Conservation (phyloP, 2,329 filamentous ascomycete genomes). For the Berkeleyomyces basicola region DNA sequence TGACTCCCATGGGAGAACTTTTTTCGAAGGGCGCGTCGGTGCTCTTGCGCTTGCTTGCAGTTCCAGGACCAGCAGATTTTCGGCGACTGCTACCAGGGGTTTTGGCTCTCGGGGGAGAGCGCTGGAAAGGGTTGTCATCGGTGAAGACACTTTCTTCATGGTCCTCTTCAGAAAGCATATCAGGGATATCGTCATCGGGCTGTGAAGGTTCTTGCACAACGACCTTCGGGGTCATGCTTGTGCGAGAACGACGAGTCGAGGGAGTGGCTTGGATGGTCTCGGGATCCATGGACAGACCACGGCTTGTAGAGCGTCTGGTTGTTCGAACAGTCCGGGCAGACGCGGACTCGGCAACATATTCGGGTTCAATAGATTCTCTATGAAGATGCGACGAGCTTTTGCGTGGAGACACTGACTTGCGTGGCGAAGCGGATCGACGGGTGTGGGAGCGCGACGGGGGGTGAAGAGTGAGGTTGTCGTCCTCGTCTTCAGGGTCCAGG, state of each 20-base stretch:
- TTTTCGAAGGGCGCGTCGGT: constrained; percentile 21
- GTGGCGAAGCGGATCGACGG: constrained; percentile 37
- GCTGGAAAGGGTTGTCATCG: constrained; percentile 84
- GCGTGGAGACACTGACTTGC: constrained; percentile 25
- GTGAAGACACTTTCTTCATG: constrained; percentile 56
- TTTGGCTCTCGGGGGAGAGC: constrained; percentile 43
- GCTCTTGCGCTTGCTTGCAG: constrained; percentile 24
- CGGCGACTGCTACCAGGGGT: constrained; percentile 31
- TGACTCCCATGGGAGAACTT: constrained; percentile 15
- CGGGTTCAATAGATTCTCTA: constrained; percentile 22
- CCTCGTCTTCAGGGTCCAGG: constrained; percentile 43
- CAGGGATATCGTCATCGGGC: constrained; percentile 20
- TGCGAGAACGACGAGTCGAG: constrained; percentile 7
- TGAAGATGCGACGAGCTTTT: constrained; percentile 28
- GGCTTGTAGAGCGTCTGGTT: constrained; percentile 9
- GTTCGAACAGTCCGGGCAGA: constrained; percentile 6
- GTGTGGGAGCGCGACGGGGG: constrained; percentile 24
- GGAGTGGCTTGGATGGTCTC: constrained; percentile 29
- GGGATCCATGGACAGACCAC: constrained; percentile 28
- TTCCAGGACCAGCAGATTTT: constrained; percentile 29
- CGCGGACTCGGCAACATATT: neutral
- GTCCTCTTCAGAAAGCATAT: constrained; percentile 20
- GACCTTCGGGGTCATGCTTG: constrained; percentile 10
- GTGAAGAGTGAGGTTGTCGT: constrained; percentile 38
- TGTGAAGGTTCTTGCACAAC: constrained; percentile 9